Conservation (phyloP, 345 rosid species). For the Litchi chinensis region DNA sequence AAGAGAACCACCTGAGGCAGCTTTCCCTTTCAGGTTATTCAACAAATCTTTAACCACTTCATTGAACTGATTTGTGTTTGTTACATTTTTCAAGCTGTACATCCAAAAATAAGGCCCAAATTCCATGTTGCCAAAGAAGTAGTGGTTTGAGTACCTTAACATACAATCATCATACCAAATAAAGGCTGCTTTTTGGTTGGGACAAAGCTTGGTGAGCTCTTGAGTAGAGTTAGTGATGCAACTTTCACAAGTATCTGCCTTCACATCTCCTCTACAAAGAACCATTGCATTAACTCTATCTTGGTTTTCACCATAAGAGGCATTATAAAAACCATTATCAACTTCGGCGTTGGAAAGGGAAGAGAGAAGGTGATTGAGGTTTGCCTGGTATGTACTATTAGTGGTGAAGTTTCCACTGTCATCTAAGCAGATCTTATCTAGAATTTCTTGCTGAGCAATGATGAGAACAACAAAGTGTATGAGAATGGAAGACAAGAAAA, state of each 20-base stretch:
- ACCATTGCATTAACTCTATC: constrained; percentile 34
- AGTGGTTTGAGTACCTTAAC: constrained; percentile 41
- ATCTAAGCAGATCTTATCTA: constrained; percentile 13
- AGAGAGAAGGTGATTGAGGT: constrained; percentile 33
- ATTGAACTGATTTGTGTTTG: constrained; percentile 13
- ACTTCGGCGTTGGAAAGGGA: constrained; percentile 23
- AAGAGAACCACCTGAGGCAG: constrained; percentile 26
- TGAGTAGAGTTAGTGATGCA: constrained; percentile 36
- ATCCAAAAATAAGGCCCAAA: neutral
- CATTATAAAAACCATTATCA: constrained; percentile 34
- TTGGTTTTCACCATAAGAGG: constrained; percentile 25
- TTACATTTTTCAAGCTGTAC: neutral
- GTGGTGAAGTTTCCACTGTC: constrained; percentile 41
- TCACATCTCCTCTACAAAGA: constrained; percentile 50
- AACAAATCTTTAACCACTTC: neutral
- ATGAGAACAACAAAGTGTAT: neutral
- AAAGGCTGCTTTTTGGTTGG: constrained; percentile 31
- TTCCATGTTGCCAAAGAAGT: constrained; percentile 28
- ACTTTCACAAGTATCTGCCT: constrained; percentile 28
- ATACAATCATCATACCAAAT: constrained; percentile 42
- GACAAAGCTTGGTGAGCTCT: constrained; percentile 22
- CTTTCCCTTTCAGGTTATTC: constrained; percentile 8
- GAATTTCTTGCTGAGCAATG: neutral
- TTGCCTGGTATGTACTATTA: constrained; percentile 33
- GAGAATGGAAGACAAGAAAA: neutral